Evolutionary conservation across 306 rosid species (phyloP), one percentile per base, ranked within the genome.

Genomic region (Corylus avellana): DNA sequence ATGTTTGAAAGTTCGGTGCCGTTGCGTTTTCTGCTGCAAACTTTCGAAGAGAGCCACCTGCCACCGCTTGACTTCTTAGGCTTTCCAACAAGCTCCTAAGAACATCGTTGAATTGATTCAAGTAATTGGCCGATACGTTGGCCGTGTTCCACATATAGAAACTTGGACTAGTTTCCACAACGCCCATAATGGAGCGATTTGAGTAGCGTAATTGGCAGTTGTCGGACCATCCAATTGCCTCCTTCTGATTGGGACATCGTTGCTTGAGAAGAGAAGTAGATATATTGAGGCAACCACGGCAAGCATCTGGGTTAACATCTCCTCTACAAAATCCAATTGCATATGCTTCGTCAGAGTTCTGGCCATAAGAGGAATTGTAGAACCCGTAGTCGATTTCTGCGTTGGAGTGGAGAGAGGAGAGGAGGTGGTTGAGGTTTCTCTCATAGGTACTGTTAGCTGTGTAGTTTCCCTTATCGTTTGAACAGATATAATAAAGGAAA

Each of bases 221-320:
- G 29, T 82, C 86, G 57, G 75, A 72, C 87, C 79, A 63, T 0
- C 79, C 78, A 11, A 87, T 53, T 13, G 93, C 90, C 48, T 86
- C 90, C 55, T 84, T 90, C 81, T 84, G 91, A 56, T 82, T 74
- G 4, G 89, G 90, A 71, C 90, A 90, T 8, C 0, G 42, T 75
- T 44, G 13, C 3, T 68, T 56, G 73, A 88, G 87, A 11, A 20
- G 76, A 29, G 39, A 12, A 9, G 37, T 72, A 0, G 90, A 80
- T 74, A 80, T 85, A 3, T 75, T 73, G 73, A 89, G 78, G 81
- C 96, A 91, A 61, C 72, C 70, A 1, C 80, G 82, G 73, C 96
- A 89, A 0, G 1, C 55, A 25, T 75, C 85, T 2, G 58, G 56
- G 7, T 2, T 29, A 37, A 37, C 4, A 37, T 37, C 42, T 37